Evolutionary conservation across 805 yeast species (phyloP).

Genomic region (Candida peoriensis): DNA sequence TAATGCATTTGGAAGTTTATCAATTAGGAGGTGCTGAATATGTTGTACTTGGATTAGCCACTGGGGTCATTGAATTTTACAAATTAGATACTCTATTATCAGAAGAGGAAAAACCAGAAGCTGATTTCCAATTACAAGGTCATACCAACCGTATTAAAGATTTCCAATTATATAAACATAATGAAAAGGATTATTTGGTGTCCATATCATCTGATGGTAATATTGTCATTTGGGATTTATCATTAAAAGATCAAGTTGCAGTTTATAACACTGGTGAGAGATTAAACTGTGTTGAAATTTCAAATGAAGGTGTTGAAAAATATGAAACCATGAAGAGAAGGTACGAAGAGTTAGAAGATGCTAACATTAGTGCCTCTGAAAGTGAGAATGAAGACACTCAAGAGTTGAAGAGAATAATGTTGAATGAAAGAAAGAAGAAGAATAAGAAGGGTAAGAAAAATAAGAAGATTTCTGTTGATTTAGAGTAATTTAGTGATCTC

Average conservation of each 20-base stretch:
- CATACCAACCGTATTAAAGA: slow-evolving; percentile 86
- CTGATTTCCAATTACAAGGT: slow-evolving; percentile 63
- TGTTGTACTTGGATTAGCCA: slow-evolving; percentile 60
- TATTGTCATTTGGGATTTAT: slow-evolving; percentile 84
- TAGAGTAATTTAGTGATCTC: slow-evolving; percentile 43
- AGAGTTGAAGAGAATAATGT: slow-evolving; percentile 52
- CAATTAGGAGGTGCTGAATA: slow-evolving; percentile 45
- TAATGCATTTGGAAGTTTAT: slow-evolving; percentile 64
- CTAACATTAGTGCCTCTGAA: slow-evolving; percentile 47
- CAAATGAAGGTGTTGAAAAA: slow-evolving; percentile 76
- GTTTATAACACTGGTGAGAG: slow-evolving; percentile 90
- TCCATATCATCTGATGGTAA: slow-evolving; percentile 92
- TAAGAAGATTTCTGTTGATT: slow-evolving; percentile 48
- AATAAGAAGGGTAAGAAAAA: slow-evolving; percentile 36
- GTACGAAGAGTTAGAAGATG: slow-evolving; percentile 30
- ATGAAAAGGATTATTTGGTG: slow-evolving; percentile 48
- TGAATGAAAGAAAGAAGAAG: slow-evolving; percentile 30
- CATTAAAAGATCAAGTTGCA: slow-evolving; percentile 71
- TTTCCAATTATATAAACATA: slow-evolving; percentile 42
- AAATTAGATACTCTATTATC: slow-evolving; percentile 32
- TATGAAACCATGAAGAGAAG: slow-evolving; percentile 62
- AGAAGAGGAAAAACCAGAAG: slow-evolving; percentile 28
- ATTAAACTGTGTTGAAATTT: slow-evolving; percentile 75
- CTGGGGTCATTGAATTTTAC: slow-evolving; percentile 65
- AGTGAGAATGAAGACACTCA: slow-evolving; percentile 77